These are phyloP conservation scores for Cryptococcus hybrid DNA, from an alignment of 1,284 basidiomycete genomes.

Conservation along the genomic window DNA sequence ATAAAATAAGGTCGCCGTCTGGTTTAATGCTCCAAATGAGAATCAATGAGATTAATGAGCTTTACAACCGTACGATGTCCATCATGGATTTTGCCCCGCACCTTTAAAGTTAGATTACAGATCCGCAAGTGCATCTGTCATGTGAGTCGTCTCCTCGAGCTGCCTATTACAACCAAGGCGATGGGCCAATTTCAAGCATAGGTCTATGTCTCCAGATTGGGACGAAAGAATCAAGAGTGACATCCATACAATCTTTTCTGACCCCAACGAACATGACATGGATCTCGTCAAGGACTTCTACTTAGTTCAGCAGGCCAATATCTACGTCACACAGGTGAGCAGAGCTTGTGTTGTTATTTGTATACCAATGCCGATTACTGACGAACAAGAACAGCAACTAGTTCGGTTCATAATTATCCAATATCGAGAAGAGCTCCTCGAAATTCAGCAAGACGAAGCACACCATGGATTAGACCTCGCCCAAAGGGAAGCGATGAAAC, in stretches of 20 bases:
- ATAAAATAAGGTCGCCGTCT: constrained; percentile 32
- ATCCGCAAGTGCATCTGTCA: constrained; percentile 14
- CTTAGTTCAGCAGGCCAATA: constrained; percentile 45
- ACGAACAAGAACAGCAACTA: constrained; percentile 17
- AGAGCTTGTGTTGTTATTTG: not conserved
- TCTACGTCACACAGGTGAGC: constrained; percentile 37
- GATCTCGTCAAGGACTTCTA: constrained; percentile 33
- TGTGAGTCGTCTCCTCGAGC: constrained; percentile 7
- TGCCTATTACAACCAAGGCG: constrained; percentile 7
- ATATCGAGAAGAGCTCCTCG: constrained; percentile 30
- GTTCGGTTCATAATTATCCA: constrained; percentile 42
- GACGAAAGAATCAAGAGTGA: constrained; percentile 33
- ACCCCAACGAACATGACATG: constrained; percentile 20
- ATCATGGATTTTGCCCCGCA: constrained; percentile 43
- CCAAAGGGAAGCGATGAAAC: not conserved
- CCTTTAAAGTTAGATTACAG: constrained; percentile 31
- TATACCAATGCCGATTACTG: not conserved
- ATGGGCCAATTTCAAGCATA: constrained; percentile 10
- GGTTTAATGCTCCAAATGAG: constrained; percentile 40
- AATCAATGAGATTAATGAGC: constrained; percentile 37
- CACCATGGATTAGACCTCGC: not conserved
- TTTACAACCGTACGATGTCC: constrained; percentile 39
- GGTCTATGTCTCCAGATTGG: constrained; percentile 22
- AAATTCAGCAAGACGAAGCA: constrained; percentile 1
- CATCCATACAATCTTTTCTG: constrained; percentile 27